phyloP scores from a whole-genome alignment of 2,329 filamentous ascomycete species.

The Aspergillus tanneri region DNA sequence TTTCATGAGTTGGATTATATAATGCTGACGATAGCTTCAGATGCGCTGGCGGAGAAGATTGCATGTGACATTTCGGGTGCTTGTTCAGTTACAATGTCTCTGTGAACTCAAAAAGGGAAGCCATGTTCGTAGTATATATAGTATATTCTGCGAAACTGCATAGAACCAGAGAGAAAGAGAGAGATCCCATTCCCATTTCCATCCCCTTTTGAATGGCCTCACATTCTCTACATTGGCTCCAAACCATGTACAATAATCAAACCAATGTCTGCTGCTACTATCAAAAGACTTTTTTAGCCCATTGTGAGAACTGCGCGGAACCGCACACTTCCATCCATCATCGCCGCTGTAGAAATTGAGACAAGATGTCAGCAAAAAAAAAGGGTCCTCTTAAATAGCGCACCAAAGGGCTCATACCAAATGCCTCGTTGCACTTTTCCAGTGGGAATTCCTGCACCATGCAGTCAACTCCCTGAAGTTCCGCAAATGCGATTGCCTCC shows the following conservation, averaged over 20 bases:
- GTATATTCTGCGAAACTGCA: no score
- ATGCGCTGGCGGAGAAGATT: conserved; percentile 16
- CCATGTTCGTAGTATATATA: no score
- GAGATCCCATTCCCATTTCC: no score
- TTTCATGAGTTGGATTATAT: neutral
- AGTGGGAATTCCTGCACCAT: conserved; percentile 56
- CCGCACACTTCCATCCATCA: conserved; percentile 42
- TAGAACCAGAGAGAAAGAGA: no score
- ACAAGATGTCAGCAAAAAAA: neutral
- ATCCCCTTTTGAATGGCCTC: no score
- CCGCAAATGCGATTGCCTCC: conserved; percentile 47
- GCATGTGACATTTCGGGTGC: conserved; percentile 7
- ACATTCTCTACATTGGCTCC: no score
- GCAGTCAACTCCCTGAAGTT: conserved; percentile 52
- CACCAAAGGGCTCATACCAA: conserved; percentile 36
- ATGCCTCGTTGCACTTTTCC: conserved; percentile 43
- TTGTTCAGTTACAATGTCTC: conserved; percentile 3
- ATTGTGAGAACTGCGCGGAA: conserved; percentile 55
- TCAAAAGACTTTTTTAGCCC: no score
- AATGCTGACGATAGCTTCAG: neutral
- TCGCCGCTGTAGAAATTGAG: conserved; percentile 10
- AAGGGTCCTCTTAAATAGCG: neutral
- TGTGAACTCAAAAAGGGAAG: no score
- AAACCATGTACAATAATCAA: no score
- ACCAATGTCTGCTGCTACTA: no score